Percentiles rank a stretch among this genome's conserved stretches.
Evolutionary conservation across 1,284 basidiomycete species (phyloP).

Genomic region (Trametes sp.): DNA sequence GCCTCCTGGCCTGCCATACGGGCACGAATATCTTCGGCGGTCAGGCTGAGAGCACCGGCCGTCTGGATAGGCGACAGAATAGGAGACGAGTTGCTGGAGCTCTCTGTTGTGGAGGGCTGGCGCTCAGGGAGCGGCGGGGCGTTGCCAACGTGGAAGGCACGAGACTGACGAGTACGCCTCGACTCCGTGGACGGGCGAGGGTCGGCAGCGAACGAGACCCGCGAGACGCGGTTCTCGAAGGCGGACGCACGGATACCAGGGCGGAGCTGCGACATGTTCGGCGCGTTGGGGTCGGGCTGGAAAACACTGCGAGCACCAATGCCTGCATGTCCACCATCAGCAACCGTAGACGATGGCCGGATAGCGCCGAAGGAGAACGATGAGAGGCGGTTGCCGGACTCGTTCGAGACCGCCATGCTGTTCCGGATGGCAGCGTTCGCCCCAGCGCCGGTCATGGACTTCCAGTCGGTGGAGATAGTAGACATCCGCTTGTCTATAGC

Average conservation of each 20-base stretch:
- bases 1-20: constrained; percentile 42
- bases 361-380: constrained; percentile 64
- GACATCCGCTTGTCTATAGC: constrained; percentile 85
- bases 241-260: constrained; percentile 51
- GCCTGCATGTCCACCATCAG: constrained; percentile 55
- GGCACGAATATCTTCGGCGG: constrained; percentile 67
- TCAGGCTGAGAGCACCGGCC: constrained; percentile 69
- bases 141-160: constrained; percentile 63
- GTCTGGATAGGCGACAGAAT: constrained; percentile 72
- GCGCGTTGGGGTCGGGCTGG: constrained; percentile 36
- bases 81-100: constrained; percentile 41
- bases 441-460: constrained; percentile 73
- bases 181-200: constrained; percentile 67
- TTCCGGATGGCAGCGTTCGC: constrained; percentile 76
- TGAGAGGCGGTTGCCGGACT: constrained; percentile 52
- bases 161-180: constrained; percentile 53
- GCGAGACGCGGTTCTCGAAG: constrained; percentile 53
- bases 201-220: constrained; percentile 78
- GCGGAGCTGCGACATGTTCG: constrained; percentile 61
- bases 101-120: constrained; percentile 47
- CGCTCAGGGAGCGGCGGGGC: constrained; percentile 61
- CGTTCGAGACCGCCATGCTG: constrained; percentile 61
- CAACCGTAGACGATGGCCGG: constrained; percentile 57
- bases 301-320: constrained; percentile 49
- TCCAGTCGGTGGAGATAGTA: constrained; percentile 80